phyloP scores from a whole-genome alignment of 495 filamentous ascomycete genomes.

The Xylaria longipes region DNA sequence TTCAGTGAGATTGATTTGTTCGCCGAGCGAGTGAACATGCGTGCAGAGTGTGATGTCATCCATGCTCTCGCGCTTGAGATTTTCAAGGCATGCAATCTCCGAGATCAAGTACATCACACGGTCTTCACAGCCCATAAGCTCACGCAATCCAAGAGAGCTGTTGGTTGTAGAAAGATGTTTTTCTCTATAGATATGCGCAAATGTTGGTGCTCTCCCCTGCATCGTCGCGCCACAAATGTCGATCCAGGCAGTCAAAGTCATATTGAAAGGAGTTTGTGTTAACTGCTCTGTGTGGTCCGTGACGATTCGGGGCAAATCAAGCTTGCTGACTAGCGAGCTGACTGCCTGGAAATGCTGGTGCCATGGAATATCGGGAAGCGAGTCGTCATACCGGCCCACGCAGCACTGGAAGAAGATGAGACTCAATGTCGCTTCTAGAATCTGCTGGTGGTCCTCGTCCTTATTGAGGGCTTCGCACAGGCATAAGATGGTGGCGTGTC shows the following conservation, averaged over 20 bases:
- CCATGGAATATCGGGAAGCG: constrained; percentile 94
- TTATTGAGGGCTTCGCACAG: constrained; percentile 82
- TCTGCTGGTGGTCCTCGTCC: constrained; percentile 83
- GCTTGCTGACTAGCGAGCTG: constrained; percentile 77
- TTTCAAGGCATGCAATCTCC: constrained; percentile 94
- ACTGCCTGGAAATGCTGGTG: constrained; percentile 95
- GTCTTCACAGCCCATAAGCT: constrained; percentile 98
- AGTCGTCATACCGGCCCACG: constrained; percentile 84
- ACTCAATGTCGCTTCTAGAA: constrained; percentile 90
- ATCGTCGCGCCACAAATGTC: constrained; percentile 96
- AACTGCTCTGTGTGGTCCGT: constrained; percentile 63
- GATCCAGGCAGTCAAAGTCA: constrained; percentile 94
- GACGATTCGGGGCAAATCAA: constrained; percentile 74
- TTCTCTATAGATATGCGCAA: constrained; percentile 89
- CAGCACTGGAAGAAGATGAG: constrained; percentile 98
- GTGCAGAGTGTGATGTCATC: constrained; percentile 83
- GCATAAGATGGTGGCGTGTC: constrained; percentile 84
- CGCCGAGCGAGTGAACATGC: constrained; percentile 80
- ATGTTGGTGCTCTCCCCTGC: constrained; percentile 81
- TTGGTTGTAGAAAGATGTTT: constrained; percentile 79
- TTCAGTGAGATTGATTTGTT: constrained; percentile 85
- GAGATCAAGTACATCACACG: constrained; percentile 97
- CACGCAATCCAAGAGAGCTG: constrained; percentile 74
- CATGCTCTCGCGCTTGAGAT: constrained; percentile 80
- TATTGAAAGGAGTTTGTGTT: constrained; percentile 84